Percentiles rank a stretch among this genome's conserved stretches.
Conservation (phyloP, 2,329 filamentous ascomycete genomes). For the Calonectria montana region DNA sequence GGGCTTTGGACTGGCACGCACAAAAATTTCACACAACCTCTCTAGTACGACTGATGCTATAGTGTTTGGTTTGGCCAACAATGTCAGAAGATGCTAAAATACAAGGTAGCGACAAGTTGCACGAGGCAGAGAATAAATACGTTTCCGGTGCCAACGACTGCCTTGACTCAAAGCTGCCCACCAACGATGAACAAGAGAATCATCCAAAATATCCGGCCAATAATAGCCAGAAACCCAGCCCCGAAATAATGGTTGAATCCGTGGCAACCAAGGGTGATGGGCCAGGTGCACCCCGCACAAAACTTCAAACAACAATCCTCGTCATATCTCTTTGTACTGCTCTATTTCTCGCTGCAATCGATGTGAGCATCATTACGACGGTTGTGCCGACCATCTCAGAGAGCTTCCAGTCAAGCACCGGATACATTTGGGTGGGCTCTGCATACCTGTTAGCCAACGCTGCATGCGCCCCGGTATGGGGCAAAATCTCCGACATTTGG, state of each 20-base stretch:
- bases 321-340: neutral
- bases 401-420: constrained; percentile 72
- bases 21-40: neutral
- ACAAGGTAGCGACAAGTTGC: neutral
- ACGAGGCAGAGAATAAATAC: neutral
- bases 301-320: neutral
- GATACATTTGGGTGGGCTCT: constrained; percentile 82
- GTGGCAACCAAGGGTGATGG: neutral
- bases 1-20: neutral
- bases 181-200: neutral
- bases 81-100: neutral
- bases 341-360: constrained; percentile 61
- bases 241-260: neutral
- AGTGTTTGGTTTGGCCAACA: neutral
- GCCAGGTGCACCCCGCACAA: neutral
- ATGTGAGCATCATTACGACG: constrained; percentile 73
- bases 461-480: constrained; percentile 76
- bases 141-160: neutral
- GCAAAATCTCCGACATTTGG: constrained; percentile 69
- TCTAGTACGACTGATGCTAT: no score
- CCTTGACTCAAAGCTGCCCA: neutral
- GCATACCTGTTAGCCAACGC: constrained; percentile 79
- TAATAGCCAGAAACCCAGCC: neutral
- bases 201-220: neutral
- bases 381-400: constrained; percentile 73